These are phyloP conservation scores for Talaromyces sp. DNA, from an alignment of 2,329 filamentous ascomycete species.

Conservation along the genomic window DNA sequence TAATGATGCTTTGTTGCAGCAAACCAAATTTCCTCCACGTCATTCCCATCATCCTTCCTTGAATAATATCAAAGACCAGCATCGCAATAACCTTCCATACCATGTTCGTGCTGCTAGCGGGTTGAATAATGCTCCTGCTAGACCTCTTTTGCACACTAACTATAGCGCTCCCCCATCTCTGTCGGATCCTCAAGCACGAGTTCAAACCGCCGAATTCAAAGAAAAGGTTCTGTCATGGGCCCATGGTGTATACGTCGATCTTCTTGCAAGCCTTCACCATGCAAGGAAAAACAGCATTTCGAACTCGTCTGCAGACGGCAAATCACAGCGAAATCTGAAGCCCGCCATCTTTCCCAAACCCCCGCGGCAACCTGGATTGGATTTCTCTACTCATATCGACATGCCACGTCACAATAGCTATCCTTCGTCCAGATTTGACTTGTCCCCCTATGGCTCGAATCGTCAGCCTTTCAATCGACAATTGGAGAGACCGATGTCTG, in stretches of 20 bases:
- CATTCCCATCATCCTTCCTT: constrained; percentile 34
- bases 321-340: constrained; percentile 45
- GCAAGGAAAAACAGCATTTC: constrained; percentile 47
- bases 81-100: constrained; percentile 27
- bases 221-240: constrained; percentile 67
- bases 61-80: constrained; percentile 24
- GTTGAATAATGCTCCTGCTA: constrained; percentile 21
- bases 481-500: constrained; percentile 5
- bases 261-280: constrained; percentile 63
- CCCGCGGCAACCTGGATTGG: constrained; percentile 54
- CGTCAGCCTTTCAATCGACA: constrained; percentile 8
- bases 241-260: constrained; percentile 68
- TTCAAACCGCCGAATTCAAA: constrained; percentile 55
- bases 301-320: constrained; percentile 40
- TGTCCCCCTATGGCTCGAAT: constrained; percentile 20
- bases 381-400: constrained; percentile 42
- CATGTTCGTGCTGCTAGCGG: constrained; percentile 26
- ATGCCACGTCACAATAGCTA: constrained; percentile 35
- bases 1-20: constrained; percentile 31
- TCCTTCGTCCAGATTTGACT: constrained; percentile 36
- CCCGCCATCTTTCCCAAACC: constrained; percentile 61
- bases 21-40: constrained; percentile 34
- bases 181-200: constrained; percentile 23
- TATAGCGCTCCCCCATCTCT: constrained; percentile 21
- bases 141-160: constrained; percentile 22